Percentiles rank a stretch among this genome's conserved stretches.
Conservation (phyloP, 1,139 yeast species). For the Suhomyces ambrosiae region DNA sequence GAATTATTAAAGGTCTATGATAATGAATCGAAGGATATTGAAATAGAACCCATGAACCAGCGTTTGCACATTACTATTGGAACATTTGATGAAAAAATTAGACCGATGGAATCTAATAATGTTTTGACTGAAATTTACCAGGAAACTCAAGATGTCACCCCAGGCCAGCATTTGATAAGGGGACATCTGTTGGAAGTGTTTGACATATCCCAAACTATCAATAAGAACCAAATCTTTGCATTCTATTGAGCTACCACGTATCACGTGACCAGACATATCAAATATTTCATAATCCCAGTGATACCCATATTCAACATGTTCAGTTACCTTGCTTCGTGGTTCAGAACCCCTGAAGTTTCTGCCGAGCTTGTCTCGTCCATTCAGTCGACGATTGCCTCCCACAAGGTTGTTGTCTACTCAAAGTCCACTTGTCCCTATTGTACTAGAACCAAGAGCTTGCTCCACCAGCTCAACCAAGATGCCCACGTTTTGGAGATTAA, state of each 20-base stretch:
- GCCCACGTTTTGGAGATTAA: conserved; percentile 29
- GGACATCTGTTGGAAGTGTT: conserved; percentile 9
- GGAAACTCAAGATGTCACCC: neutral
- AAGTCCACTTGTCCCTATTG: conserved; percentile 37
- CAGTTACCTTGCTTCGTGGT: conserved; percentile 15
- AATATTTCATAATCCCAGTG: neutral
- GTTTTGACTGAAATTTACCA: conserved; percentile 18
- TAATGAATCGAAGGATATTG: conserved; percentile 20
- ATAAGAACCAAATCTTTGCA: conserved; percentile 24
- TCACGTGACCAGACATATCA: neutral
- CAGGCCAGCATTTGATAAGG: conserved; percentile 5
- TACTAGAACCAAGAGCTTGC: conserved; percentile 24
- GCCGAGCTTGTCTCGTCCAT: conserved; percentile 22
- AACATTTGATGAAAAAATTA: conserved; percentile 46
- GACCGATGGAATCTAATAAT: conserved; percentile 45
- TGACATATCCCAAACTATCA: conserved; percentile 8
- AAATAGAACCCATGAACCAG: conserved; percentile 40
- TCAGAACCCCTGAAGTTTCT: conserved; percentile 18
- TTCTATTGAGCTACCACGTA: too few species aligned
- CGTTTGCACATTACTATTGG: conserved; percentile 80
- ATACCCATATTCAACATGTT: conserved; percentile 11
- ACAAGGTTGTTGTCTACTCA: conserved; percentile 28
- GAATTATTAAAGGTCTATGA: conserved; percentile 34
- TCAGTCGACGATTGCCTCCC: conserved; percentile 19
- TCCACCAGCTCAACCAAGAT: conserved; percentile 18